Percentiles rank a stretch among this genome's conserved stretches.
phyloP scores from a whole-genome alignment of 2,329 filamentous ascomycete species.

The Beauveria sp. region DNA sequence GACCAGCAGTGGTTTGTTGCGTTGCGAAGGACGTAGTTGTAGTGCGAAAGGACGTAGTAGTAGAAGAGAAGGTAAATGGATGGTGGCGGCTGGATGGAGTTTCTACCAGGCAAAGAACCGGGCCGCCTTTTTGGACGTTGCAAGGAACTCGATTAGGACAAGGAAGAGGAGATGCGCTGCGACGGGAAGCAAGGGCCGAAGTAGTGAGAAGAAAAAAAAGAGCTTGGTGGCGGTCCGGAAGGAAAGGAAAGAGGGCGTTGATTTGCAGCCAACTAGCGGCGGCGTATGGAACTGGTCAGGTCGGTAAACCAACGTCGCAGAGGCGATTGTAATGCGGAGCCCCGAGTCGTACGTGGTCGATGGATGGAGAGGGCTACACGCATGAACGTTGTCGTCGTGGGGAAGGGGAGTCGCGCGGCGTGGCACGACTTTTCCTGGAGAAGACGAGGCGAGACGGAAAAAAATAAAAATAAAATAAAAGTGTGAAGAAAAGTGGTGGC shows the following conservation, averaged over 20 bases:
- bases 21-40: background rate
- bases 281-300: background rate
- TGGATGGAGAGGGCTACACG: background rate
- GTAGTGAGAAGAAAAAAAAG: background rate
- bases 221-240: background rate
- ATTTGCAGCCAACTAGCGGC: background rate
- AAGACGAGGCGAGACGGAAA: background rate
- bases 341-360: conserved; percentile 1
- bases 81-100: background rate
- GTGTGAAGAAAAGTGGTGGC: background rate
- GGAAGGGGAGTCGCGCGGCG: background rate
- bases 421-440: background rate
- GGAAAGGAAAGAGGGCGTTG: background rate
- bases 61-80: background rate
- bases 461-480: background rate
- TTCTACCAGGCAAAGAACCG: conserved; percentile 5
- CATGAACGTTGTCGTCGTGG: background rate
- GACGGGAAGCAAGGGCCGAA: background rate
- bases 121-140: conserved; percentile 10
- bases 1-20: background rate
- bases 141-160: background rate
- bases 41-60: background rate
- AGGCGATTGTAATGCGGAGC: conserved; percentile 10
- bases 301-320: conserved; percentile 13
- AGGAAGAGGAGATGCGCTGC: background rate